phyloP scores from a whole-genome alignment of 2,329 filamentous ascomycete species.

The Ascochyta pisi region DNA sequence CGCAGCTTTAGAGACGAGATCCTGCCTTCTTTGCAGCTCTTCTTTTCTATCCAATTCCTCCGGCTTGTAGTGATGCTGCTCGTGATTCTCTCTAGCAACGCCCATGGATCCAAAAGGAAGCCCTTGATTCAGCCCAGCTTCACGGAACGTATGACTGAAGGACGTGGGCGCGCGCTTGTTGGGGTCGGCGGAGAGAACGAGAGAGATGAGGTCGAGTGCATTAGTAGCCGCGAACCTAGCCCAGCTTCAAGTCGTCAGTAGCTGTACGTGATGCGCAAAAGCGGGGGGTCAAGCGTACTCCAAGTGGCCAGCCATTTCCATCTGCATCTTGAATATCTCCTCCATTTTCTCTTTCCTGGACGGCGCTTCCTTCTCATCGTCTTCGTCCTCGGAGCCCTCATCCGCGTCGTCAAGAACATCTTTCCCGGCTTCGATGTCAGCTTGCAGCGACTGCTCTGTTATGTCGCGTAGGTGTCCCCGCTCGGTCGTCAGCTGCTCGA shows the following conservation, averaged over 20 bases:
- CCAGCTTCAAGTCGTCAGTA: slow-evolving; percentile 32
- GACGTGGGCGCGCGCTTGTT: slow-evolving; percentile 33
- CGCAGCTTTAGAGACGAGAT: slow-evolving; percentile 70
- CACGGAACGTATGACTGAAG: slow-evolving; percentile 40
- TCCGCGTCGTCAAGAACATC: slow-evolving; percentile 51
- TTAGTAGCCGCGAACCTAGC: slow-evolving; percentile 41
- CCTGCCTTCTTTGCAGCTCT: slow-evolving; percentile 47
- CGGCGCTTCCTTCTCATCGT: slow-evolving; percentile 48
- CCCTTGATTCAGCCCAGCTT: slow-evolving; percentile 30
- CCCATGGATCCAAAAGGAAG: slow-evolving; percentile 49
- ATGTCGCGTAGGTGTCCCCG: slow-evolving; percentile 83
- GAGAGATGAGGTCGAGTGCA: slow-evolving; percentile 42
- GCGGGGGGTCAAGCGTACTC: slow-evolving; percentile 57
- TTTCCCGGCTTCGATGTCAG: slow-evolving; percentile 65
- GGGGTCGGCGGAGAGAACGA: slow-evolving; percentile 41
- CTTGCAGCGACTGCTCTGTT: slow-evolving; percentile 73
- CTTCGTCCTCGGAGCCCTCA: slow-evolving; percentile 56
- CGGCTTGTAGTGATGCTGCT: slow-evolving; percentile 23
- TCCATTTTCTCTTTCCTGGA: slow-evolving; percentile 44
- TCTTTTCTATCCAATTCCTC: slow-evolving; percentile 43
- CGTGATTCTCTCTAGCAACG: slow-evolving; percentile 32
- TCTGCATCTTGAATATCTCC: slow-evolving; percentile 49
- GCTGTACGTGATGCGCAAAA: slow-evolving; percentile 49
- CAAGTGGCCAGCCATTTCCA: slow-evolving; percentile 52
- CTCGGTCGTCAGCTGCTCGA: slow-evolving; percentile 78